A percentile compares a stretch with the other conserved stretches of the same genome.
phyloP scores from a whole-genome alignment of 2,329 filamentous ascomycete species.

The Pseudogymnoascus sp. region DNA sequence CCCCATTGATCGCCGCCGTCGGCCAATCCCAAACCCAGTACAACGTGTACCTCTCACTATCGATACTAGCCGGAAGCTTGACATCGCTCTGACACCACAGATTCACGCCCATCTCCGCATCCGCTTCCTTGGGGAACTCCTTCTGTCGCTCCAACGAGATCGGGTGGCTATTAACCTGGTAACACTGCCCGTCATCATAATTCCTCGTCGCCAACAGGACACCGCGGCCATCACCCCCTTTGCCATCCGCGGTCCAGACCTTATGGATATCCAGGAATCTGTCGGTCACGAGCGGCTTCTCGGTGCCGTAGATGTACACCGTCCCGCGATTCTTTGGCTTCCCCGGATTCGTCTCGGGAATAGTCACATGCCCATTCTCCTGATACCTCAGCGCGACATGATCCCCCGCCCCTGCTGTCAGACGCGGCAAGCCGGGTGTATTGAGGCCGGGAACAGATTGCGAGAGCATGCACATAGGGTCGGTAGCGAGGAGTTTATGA shows the following conservation, averaged over 20 bases:
- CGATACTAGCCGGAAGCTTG: constrained; percentile 40
- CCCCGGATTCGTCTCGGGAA: constrained; percentile 47
- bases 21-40: constrained; percentile 97
- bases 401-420: constrained; percentile 51
- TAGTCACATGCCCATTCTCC: constrained; percentile 71
- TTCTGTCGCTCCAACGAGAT: constrained; percentile 31
- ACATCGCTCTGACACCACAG: constrained; percentile 13
- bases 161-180: constrained; percentile 56
- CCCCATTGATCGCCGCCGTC: constrained; percentile 24
- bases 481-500: constrained; percentile 55
- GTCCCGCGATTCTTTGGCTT: constrained; percentile 63
- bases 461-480: constrained; percentile 19
- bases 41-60: constrained; percentile 54
- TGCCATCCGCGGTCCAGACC: constrained; percentile 69
- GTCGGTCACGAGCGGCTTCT: constrained; percentile 47
- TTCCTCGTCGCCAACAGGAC: constrained; percentile 66
- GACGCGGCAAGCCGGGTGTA: constrained; percentile 18
- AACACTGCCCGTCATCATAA: constrained; percentile 85
- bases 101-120: constrained; percentile 36
- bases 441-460: constrained; percentile 15
- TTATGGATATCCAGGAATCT: constrained; percentile 55
- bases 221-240: constrained; percentile 70
- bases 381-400: constrained; percentile 61
- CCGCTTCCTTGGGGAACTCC: constrained; percentile 51
- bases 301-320: constrained; percentile 70